phyloP scores from a whole-genome alignment of 345 rosid genomes.

The Toxicodendron radicans region DNA sequence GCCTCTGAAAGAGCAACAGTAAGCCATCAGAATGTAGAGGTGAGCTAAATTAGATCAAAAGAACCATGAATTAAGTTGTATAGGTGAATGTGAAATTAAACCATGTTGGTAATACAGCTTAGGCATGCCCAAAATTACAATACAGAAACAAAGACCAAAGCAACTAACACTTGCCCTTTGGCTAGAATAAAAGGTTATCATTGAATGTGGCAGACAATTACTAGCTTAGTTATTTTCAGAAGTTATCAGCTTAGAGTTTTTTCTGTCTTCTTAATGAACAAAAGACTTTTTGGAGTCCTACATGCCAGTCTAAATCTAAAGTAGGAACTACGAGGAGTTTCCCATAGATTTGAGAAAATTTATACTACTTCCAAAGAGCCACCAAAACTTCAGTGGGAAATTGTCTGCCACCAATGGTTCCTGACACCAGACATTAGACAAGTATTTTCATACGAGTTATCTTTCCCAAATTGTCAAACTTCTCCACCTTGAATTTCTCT shows the following conservation, averaged over 20 bases:
- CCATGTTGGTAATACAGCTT: not conserved
- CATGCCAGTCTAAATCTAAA: not conserved
- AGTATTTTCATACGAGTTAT: not conserved
- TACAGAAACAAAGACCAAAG: not conserved
- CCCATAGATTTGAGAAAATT: not conserved
- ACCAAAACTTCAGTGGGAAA: not conserved
- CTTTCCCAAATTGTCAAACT: not conserved
- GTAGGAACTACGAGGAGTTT: not conserved
- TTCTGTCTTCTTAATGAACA: not conserved
- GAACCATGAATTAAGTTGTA: no score
- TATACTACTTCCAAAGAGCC: not conserved
- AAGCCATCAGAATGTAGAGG: not conserved
- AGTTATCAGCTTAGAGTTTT: not conserved
- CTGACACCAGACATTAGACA: not conserved
- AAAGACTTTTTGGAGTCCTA: not conserved
- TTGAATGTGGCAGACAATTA: not conserved
- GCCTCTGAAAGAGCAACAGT: slow-evolving; percentile 42
- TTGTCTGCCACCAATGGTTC: not conserved
- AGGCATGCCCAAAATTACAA: not conserved
- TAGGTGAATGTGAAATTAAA: not conserved
- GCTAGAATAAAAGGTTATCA: not conserved
- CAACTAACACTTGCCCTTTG: not conserved
- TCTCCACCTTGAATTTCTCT: slow-evolving; percentile 58
- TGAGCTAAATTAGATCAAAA: not conserved
- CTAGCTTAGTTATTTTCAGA: not conserved